Evolutionary conservation across 768 basidiomycete species (phyloP).

Genomic region (Pleurotus pulmonarius): DNA sequence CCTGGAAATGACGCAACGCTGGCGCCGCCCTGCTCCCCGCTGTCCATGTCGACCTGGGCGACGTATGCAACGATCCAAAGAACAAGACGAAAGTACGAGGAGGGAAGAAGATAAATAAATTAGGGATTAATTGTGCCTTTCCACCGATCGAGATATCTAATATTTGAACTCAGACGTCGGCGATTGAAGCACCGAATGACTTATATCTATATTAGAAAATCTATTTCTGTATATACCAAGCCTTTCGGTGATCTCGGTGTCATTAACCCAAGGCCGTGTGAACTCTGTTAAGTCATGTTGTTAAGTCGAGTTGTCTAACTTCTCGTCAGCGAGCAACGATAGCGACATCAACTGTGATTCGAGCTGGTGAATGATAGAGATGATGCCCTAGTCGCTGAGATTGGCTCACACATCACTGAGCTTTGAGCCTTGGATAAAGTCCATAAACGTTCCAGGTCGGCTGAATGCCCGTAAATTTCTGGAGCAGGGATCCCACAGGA

Average conservation of each 20-base stretch:
- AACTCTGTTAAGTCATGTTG: no score
- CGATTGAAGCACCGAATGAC: no score
- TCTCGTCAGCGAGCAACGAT: constrained; percentile 38
- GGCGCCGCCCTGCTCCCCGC: constrained; percentile 3
- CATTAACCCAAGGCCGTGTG: no score
- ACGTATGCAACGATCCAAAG: neutral
- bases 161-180: no score
- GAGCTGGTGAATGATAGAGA: constrained; percentile 29
- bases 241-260: no score
- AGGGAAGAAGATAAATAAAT: neutral
- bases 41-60: neutral
- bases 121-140: no score
- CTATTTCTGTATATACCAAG: no score
- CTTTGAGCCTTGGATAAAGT: constrained; percentile 28
- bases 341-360: constrained; percentile 39
- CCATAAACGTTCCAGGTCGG: constrained; percentile 11
- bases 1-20: neutral
- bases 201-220: no score
- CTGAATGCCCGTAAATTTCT: no score
- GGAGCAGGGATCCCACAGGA: no score
- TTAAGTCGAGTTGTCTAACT: no score
- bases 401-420: constrained; percentile 29
- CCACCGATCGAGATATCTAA: no score
- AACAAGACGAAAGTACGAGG: neutral
- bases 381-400: constrained; percentile 25